Conservation (phyloP, 768 basidiomycete genomes). For the Boletales sp. region DNA sequence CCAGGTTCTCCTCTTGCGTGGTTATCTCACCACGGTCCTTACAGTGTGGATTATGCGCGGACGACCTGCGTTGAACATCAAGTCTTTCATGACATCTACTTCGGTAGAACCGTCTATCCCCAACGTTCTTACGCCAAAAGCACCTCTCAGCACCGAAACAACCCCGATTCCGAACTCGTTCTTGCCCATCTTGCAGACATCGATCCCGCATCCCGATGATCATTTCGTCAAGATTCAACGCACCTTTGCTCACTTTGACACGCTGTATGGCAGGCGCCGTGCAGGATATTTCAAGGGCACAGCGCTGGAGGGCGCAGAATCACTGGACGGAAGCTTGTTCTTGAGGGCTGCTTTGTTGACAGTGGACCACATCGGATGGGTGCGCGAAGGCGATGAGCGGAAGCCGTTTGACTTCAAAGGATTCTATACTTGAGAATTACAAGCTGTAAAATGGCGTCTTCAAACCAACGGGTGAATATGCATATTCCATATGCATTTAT, state of each 20-base stretch:
- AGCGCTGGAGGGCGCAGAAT: conserved; percentile 28
- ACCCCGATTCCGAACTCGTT: conserved; percentile 35
- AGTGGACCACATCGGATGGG: conserved; percentile 36
- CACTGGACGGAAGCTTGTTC: conserved; percentile 36
- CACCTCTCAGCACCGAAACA: conserved; percentile 9
- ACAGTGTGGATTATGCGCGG: conserved; percentile 30
- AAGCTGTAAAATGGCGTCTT: too few relatives aligned
- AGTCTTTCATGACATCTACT: conserved; percentile 27
- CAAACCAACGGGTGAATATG: too few relatives aligned
- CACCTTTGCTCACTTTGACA: conserved; percentile 31
- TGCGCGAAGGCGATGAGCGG: conserved; percentile 32
- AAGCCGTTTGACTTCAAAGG: conserved; percentile 26
- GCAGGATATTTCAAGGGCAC: conserved; percentile 28
- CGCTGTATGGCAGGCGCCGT: conserved; percentile 26
- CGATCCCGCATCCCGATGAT: conserved; percentile 33
- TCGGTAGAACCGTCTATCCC: conserved; percentile 15
- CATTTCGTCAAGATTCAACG: conserved; percentile 34
- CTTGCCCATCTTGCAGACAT: conserved; percentile 37
- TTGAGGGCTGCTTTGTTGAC: conserved; percentile 29
- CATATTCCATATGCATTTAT: too few relatives aligned
- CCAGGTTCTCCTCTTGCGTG: conserved; percentile 27
- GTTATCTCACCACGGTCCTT: conserved; percentile 23
- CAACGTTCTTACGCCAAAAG: not conserved
- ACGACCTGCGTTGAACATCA: conserved; percentile 29
- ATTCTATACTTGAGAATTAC: conserved; percentile 14